Percentiles rank a stretch among this genome's conserved stretches.
These are phyloP conservation scores for Ceratocystis lukuohia DNA, from an alignment of 2,329 filamentous ascomycete species.

Conservation along the genomic window DNA sequence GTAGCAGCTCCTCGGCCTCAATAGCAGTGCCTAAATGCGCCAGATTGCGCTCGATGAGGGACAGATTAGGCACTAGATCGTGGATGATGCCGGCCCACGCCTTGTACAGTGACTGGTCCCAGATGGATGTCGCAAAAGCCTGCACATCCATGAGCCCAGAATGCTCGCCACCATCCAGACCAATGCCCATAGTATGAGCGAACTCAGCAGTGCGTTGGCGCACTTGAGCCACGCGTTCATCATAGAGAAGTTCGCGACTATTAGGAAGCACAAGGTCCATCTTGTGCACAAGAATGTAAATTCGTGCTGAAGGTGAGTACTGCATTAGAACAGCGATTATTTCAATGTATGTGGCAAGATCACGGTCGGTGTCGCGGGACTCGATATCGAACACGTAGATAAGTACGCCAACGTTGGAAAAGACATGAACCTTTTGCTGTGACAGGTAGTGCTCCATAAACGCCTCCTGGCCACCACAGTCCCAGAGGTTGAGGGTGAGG, in stretches of 20 bases:
- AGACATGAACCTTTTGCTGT: constrained; percentile 89
- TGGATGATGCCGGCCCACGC: constrained; percentile 98
- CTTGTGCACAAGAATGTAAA: constrained; percentile 96
- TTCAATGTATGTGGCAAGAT: constrained; percentile 81
- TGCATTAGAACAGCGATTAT: constrained; percentile 82
- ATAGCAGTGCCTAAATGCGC: constrained; percentile 70
- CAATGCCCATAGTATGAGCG: constrained; percentile 18
- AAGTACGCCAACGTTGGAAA: constrained; percentile 87
- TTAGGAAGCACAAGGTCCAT: constrained; percentile 87
- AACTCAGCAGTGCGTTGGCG: constrained; percentile 55
- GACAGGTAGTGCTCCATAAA: constrained; percentile 98
- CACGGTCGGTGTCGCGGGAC: constrained; percentile 82
- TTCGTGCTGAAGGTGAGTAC: constrained; percentile 64
- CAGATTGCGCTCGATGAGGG: constrained; percentile 76
- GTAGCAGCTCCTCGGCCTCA: constrained; percentile 80
- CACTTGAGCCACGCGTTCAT: constrained; percentile 67
- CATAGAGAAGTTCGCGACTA: constrained; percentile 67
- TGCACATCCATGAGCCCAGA: constrained; percentile 48
- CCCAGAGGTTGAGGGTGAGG: constrained; percentile 93
- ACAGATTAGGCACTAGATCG: constrained; percentile 87
- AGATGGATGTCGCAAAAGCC: constrained; percentile 91
- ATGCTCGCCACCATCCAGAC: constrained; percentile 24
- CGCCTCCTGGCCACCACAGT: constrained; percentile 95
- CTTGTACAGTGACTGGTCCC: constrained; percentile 96
- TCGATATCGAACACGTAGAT: constrained; percentile 99